Evolutionary conservation across 2,329 filamentous ascomycete genomes (phyloP).

Genomic region (Colletotrichum sp.): DNA sequence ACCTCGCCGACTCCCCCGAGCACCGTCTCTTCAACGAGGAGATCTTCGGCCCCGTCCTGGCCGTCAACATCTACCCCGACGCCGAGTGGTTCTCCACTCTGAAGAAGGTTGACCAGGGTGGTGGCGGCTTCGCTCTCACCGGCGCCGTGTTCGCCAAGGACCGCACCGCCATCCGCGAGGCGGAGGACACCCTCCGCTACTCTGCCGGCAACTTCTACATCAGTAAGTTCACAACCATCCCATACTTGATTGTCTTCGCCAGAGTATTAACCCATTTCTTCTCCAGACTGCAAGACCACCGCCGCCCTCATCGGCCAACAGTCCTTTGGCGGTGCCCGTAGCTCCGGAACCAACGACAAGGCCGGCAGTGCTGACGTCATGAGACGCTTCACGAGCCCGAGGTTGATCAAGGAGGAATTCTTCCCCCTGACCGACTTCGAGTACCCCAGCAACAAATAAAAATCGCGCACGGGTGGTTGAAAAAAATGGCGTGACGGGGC

Average conservation of each 20-base stretch:
- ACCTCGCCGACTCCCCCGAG: constrained; percentile 43
- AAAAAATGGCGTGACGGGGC: neutral
- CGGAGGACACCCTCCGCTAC: constrained; percentile 56
- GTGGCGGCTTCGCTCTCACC: constrained; percentile 50
- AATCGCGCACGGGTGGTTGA: neutral
- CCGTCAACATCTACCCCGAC: constrained; percentile 49
- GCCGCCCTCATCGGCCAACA: constrained; percentile 62
- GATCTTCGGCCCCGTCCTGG: constrained; percentile 50
- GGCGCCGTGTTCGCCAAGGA: constrained; percentile 56
- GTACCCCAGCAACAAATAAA: constrained; percentile 54
- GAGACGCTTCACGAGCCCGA: constrained; percentile 54
- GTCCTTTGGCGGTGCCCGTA: constrained; percentile 57
- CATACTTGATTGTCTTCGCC: neutral
- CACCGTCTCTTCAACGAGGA: constrained; percentile 54
- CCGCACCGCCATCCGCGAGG: constrained; percentile 51
- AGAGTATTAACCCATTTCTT: neutral
- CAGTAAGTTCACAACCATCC: constrained; percentile 31
- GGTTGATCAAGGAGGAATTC: constrained; percentile 59
- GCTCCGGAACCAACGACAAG: constrained; percentile 62
- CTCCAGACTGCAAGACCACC: constrained; percentile 57
- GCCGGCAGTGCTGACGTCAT: constrained; percentile 56
- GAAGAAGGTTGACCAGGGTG: constrained; percentile 43
- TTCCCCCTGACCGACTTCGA: constrained; percentile 32
- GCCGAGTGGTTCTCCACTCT: constrained; percentile 39
- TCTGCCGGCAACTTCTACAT: constrained; percentile 63